Evolutionary conservation across 768 basidiomycete genomes (phyloP).

Genomic region (Phylloporus sp.): DNA sequence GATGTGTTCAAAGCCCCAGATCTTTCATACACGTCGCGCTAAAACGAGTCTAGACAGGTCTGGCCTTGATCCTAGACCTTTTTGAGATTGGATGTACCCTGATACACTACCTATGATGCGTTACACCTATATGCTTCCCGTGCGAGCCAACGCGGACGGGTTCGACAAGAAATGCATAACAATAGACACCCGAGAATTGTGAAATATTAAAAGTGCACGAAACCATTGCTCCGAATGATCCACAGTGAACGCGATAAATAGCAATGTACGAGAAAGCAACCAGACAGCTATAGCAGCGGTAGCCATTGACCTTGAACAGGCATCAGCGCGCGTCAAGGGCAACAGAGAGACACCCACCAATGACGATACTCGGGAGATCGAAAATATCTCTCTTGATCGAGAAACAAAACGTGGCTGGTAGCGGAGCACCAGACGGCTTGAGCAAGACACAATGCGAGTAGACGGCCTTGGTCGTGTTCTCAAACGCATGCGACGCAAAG

Average conservation of each 20-base stretch:
- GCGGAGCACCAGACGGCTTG: conserved; percentile 77
- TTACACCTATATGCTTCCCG: no score
- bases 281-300: conserved; percentile 57
- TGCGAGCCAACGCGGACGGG: no score
- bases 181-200: no score
- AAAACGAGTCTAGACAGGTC: no score
- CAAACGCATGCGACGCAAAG: conserved; percentile 95
- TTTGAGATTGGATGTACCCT: no score
- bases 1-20: no score
- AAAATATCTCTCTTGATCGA: conserved; percentile 92
- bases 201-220: no score
- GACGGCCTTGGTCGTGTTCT: conserved; percentile 94
- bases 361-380: conserved; percentile 84
- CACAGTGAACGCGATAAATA: conserved; percentile 6
- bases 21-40: no score
- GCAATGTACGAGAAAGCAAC: conserved; percentile 8
- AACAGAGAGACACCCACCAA: conserved; percentile 48
- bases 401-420: conserved; percentile 93
- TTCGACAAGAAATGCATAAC: no score
- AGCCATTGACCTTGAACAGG: conserved; percentile 73
- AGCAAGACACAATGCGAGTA: conserved; percentile 89
- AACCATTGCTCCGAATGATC: not conserved
- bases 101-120: no score
- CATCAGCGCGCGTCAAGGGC: not conserved
- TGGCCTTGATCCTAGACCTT: no score